These are phyloP conservation scores for Ustulina deusta DNA, from an alignment of 2,329 filamentous ascomycete species.

Conservation along the genomic window DNA sequence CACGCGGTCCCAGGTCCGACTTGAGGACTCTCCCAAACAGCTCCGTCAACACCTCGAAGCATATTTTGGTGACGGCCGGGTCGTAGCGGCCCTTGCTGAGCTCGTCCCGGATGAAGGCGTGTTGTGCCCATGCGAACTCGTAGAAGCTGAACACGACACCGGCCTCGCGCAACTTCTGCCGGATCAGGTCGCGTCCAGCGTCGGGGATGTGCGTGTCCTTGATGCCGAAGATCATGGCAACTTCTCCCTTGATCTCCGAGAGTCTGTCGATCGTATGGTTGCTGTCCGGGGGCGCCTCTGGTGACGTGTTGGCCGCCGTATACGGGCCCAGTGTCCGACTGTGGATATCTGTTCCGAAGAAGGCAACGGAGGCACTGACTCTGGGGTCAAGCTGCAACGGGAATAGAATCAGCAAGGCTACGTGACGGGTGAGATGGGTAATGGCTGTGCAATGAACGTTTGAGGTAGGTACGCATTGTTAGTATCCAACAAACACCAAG, in stretches of 20 bases:
- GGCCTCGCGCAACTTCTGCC: conserved; percentile 81
- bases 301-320: conserved; percentile 60
- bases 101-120: conserved; percentile 94
- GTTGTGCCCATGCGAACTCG: conserved; percentile 93
- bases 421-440: conserved; percentile 2
- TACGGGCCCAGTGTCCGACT: conserved; percentile 77
- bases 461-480: not conserved
- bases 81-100: conserved; percentile 94
- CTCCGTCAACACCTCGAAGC: conserved; percentile 91
- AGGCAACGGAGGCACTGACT: conserved; percentile 82
- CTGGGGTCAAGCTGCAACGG: conserved; percentile 73
- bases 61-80: conserved; percentile 85
- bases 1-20: conserved; percentile 78
- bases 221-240: conserved; percentile 92
- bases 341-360: conserved; percentile 95
- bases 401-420: conserved; percentile 18
- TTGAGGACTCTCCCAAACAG: conserved; percentile 83
- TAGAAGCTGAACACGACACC: conserved; percentile 83
- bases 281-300: conserved; percentile 54
- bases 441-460: not conserved
- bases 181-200: conserved; percentile 83
- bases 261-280: conserved; percentile 67
- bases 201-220: conserved; percentile 91
- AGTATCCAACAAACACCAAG: not conserved
- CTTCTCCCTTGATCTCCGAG: conserved; percentile 78